phyloP scores from a whole-genome alignment of 2,329 filamentous ascomycete species.

The Verticillium alfalfae region DNA sequence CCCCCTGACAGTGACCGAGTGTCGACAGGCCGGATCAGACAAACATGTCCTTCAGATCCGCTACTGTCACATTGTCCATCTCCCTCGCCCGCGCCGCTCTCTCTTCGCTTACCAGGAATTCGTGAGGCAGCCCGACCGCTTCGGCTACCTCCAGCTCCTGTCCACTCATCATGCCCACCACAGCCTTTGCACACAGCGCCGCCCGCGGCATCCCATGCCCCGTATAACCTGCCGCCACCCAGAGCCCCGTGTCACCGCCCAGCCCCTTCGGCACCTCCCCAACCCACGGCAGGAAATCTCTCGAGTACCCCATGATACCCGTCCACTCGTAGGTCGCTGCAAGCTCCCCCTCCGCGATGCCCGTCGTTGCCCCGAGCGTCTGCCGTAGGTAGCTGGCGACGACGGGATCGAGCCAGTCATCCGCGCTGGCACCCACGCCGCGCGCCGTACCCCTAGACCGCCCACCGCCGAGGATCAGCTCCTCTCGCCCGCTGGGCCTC shows the following conservation, averaged over 20 bases:
- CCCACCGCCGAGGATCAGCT: conserved; percentile 69
- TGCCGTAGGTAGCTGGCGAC: conserved; percentile 51
- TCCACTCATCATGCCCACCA: conserved; percentile 50
- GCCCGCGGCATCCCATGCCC: conserved; percentile 76
- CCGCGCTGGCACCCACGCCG: conserved; percentile 53
- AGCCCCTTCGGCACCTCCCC: conserved; percentile 53
- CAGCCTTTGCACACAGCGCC: conserved; percentile 59
- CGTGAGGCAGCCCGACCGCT: conserved; percentile 33
- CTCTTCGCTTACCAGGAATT: conserved; percentile 31
- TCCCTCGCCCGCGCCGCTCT: conserved; percentile 14
- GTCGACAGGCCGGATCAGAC: not conserved
- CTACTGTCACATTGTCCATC: conserved; percentile 7
- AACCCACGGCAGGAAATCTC: conserved; percentile 66
- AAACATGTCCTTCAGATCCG: conserved; percentile 12
- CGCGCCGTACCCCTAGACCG: conserved; percentile 48
- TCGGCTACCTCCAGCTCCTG: conserved; percentile 17
- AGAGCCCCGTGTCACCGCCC: conserved; percentile 51
- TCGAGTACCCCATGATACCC: conserved; percentile 72
- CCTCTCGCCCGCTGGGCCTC: conserved; percentile 49
- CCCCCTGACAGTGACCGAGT: not conserved
- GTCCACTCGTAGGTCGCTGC: conserved; percentile 63
- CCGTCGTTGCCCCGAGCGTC: conserved; percentile 27
- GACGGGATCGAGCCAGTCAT: conserved; percentile 49
- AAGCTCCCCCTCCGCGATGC: conserved; percentile 35
- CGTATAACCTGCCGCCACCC: conserved; percentile 61